Evolutionary conservation across 257 asterid species (phyloP).

Genomic region (Euphrasia confusa): DNA sequence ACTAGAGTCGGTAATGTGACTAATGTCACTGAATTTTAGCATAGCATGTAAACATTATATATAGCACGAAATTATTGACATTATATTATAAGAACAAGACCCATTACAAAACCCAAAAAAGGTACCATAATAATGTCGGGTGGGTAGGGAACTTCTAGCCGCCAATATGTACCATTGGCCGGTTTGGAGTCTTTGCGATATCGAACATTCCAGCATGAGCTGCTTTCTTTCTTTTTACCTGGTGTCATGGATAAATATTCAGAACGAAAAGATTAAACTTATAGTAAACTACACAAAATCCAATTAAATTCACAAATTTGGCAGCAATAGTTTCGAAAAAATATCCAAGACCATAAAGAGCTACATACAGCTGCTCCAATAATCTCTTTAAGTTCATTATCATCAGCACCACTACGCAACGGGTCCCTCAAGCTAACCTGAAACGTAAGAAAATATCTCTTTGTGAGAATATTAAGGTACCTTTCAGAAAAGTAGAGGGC

Average conservation of each 20-base stretch:
- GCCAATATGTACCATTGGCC: constrained; percentile 97
- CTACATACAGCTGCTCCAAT: constrained; percentile 71
- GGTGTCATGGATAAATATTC: constrained; percentile 24
- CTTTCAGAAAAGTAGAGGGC: constrained; percentile 10
- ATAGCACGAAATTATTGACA: not conserved
- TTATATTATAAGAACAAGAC: not conserved
- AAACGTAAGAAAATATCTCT: constrained; percentile 4
- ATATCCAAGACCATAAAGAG: constrained; percentile 21
- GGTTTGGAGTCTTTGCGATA: constrained; percentile 85
- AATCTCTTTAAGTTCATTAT: constrained; percentile 67
- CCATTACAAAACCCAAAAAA: constrained; percentile 9
- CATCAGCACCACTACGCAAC: constrained; percentile 68
- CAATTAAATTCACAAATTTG: not conserved
- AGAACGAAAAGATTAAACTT: constrained; percentile 15
- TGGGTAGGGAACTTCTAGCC: constrained; percentile 40
- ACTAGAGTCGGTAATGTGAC: not conserved
- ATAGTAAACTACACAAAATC: constrained; percentile 3
- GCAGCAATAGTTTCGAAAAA: not conserved
- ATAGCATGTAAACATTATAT: not conserved
- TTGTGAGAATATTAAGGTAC: constrained; percentile 7
- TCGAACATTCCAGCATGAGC: constrained; percentile 97
- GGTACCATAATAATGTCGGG: constrained; percentile 17
- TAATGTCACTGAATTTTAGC: not conserved
- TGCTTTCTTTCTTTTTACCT: constrained; percentile 92
- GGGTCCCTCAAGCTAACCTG: constrained; percentile 99